Conservation (phyloP, 148 eudicot genomes). For the Camellia granthamiana region DNA sequence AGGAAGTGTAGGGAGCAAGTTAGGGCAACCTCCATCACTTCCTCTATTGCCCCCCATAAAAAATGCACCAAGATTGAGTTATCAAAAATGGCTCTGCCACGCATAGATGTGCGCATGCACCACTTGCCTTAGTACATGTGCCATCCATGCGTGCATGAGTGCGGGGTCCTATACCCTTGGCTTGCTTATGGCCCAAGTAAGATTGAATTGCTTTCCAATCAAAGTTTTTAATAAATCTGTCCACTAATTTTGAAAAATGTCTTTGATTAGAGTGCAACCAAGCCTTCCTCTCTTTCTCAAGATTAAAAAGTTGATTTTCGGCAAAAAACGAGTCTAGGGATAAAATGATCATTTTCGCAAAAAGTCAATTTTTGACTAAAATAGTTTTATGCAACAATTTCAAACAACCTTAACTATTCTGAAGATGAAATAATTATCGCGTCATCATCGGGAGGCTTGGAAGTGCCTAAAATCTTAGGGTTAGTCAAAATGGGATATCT, state of each 20-base stretch:
- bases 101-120: neutral
- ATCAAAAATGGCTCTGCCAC: no score
- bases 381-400: neutral
- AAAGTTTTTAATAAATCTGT: no score
- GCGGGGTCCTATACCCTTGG: neutral
- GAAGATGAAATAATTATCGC: neutral
- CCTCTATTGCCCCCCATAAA: neutral
- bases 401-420: neutral
- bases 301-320: no score
- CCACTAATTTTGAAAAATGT: no score
- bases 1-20: neutral
- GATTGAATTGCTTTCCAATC: neutral
- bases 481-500: no score
- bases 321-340: no score
- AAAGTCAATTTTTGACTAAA: neutral
- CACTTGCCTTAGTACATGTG: neutral
- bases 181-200: neutral
- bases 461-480: neutral
- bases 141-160: neutral
- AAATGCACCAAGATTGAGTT: neutral
- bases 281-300: no score
- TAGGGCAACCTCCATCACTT: neutral
- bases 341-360: neutral
- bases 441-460: neutral
- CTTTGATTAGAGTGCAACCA: no score